Evolutionary conservation across 805 yeast species (phyloP), one percentile per base, ranked within the genome.

Genomic region (Nakazawaea wyomingensis): DNA sequence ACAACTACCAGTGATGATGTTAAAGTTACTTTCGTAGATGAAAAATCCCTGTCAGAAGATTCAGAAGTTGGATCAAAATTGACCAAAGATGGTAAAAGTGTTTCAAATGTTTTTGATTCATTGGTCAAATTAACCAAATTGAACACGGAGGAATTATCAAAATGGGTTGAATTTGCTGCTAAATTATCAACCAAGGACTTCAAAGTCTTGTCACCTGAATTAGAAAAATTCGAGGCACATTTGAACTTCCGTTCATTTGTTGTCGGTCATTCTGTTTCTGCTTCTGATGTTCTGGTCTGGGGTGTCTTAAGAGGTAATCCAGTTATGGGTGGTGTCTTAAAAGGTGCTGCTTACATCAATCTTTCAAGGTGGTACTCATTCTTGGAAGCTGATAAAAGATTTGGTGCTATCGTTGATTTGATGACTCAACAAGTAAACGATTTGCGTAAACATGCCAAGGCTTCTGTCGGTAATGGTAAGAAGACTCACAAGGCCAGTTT

Each of bases 291-390:
- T 48, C 85, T 91, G 13, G 72, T 85, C 17, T 91, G 97, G 97
- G 97, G 97, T 64, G 86, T 84, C 38, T 71, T 91, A 53, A 80
- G 97, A 68, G 86, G 96, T 49, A 91, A 93, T 62, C 88, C 95
- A 43, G 82, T 91, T 61, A 86, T 90, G 72, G 96, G 93, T 19
- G 85, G 96, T 14, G 83, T 87, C 50, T 76, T 89, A 64, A 90
- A 88, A 70, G 85, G 79, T 66, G 86, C 82, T 41, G 84, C 82
- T 29, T 88, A 84, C 69, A 72, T 80, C 61, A 91, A 91, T 66
- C 76, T 91, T 51, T 78, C 96, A 45, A 84, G 99, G 71, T 91
- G 97, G 97, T 91, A 88, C 75, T 76, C 74, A 55, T 78, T 80
- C 57, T 65, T 89, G 49, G 90, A 85, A 54, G 62, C 78, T 42